Base-by-base conservation (phyloP, 495 filamentous ascomycete species). In the Aspergillus incahuasiensis region DNA sequence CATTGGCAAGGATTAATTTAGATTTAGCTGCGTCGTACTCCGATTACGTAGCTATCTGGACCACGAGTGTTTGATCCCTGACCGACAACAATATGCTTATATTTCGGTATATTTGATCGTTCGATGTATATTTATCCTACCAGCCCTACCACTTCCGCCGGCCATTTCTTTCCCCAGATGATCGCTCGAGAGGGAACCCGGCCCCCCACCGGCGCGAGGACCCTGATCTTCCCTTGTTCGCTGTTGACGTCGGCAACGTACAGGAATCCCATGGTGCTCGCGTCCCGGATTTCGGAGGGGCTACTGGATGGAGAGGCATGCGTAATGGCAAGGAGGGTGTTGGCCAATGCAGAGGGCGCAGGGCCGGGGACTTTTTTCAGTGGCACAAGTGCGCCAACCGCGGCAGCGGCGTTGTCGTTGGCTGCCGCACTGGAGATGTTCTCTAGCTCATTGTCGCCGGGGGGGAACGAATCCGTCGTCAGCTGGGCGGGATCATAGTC, bases 231-330 rank as follows among this genome's bases (percentile, higher is more conserved):
- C 52, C 84, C 84, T 71, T 88, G 89, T 50, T 90, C 86, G 46
- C 86, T 86, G 59, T 99, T 92, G 7, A 97, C 91, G 47, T 94
- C 88, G 0, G 87, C 82, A 30, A 99, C 86, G 65, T 95, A 96
- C 35, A 96, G 80, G 69, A 95, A 97, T 6, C 94, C 94, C 78
- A 95, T 86, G 18, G 97, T 84, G 39, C 86, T 90, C 0, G 92
- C 86, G 59, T 94, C 88, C 12, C 88, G 84, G 42, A 98, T 85
- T 5, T 82, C 79, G 35, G 90, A 82, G 7, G 85, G 77, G 4
- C 78, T 74, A 48, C 91, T 89, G 4, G 77, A 81, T 1, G 82
- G 64, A 1, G 85, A 74, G 1, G 86, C 88, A 47, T 89, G 82
- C 57, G 91, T 87, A 53, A 98, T 82, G 2, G 92, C 90, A 1